A percentile compares a stretch with the other conserved stretches of the same genome.
These are phyloP conservation scores for Glonium stellatum DNA, from an alignment of 495 filamentous ascomycete species.

Conservation along the genomic window DNA sequence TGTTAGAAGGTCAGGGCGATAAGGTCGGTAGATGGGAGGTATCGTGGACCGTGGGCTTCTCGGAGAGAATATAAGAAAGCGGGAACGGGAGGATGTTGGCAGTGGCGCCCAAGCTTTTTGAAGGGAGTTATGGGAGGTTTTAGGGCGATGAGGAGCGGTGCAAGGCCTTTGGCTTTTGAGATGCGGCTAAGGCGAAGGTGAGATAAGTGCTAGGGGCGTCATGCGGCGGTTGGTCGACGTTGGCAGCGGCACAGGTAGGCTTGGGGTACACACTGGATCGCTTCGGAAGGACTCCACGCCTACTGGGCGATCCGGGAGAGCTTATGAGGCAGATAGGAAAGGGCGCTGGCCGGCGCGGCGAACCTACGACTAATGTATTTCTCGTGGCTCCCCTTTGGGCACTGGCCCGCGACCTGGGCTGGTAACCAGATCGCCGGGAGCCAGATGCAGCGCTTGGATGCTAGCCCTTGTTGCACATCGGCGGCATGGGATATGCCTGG, in stretches of 20 bases:
- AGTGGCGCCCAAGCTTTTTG: slow-evolving; percentile 17
- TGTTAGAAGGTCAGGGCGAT: too few relatives aligned
- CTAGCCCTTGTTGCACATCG: slow-evolving; percentile 27
- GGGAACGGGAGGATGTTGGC: slow-evolving; percentile 7
- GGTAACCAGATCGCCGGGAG: slow-evolving; percentile 25
- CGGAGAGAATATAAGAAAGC: slow-evolving; percentile 12
- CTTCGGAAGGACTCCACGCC: neutral
- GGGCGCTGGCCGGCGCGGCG: slow-evolving; percentile 6
- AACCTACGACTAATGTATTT: slow-evolving; percentile 24
- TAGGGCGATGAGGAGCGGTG: slow-evolving; percentile 6
- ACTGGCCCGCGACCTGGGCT: slow-evolving; percentile 4
- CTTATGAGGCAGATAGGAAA: slow-evolving; percentile 6
- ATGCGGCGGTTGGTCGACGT: slow-evolving; percentile 12
- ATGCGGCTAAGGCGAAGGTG: slow-evolving; percentile 20
- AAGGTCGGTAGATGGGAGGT: neutral
- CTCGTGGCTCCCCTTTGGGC: slow-evolving; percentile 14
- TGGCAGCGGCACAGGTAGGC: slow-evolving; percentile 6
- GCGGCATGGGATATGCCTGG: slow-evolving; percentile 10
- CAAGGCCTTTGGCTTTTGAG: slow-evolving; percentile 19
- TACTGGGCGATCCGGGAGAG: slow-evolving; percentile 24
- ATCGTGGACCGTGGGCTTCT: slow-evolving; percentile 3
- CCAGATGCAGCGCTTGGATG: slow-evolving; percentile 4
- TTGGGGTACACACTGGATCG: slow-evolving; percentile 13
- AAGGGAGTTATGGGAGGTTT: slow-evolving; percentile 18
- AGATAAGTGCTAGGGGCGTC: slow-evolving; percentile 11